These are phyloP conservation scores for Dryadomyces quercivorus DNA, from an alignment of 2,329 filamentous ascomycete species.

Conservation along the genomic window DNA sequence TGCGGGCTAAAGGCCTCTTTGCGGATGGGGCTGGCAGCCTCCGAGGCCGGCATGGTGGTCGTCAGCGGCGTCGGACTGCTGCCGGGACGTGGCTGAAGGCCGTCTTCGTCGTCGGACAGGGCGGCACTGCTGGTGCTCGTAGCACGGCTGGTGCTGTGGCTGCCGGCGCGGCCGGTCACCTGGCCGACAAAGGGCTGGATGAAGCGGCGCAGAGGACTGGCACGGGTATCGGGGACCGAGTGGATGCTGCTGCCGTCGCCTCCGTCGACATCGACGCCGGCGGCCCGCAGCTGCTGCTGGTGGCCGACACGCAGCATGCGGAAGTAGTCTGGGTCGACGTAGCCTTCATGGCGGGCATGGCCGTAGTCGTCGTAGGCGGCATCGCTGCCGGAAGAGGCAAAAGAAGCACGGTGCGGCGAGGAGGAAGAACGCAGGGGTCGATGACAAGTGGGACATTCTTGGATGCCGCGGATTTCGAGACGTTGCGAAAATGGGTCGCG, in stretches of 20 bases:
- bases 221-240: constrained; percentile 33
- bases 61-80: not conserved
- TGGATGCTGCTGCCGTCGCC: constrained; percentile 9
- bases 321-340: constrained; percentile 88
- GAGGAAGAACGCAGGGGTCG: constrained; percentile 45
- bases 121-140: not conserved
- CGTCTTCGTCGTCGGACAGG: constrained; percentile 8
- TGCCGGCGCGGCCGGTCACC: not conserved
- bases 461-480: constrained; percentile 66
- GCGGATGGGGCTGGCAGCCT: constrained; percentile 54
- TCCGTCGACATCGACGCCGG: not conserved
- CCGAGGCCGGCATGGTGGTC: constrained; percentile 15
- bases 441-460: constrained; percentile 85
- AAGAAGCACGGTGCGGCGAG: constrained; percentile 35
- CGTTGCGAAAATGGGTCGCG: constrained; percentile 77
- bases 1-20: constrained; percentile 78
- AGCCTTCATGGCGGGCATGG: constrained; percentile 42
- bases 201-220: constrained; percentile 31
- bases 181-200: constrained; percentile 27
- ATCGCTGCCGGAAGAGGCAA: constrained; percentile 20
- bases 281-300: constrained; percentile 18
- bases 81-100: not conserved
- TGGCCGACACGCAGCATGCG: constrained; percentile 64
- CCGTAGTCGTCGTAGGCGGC: constrained; percentile 8
- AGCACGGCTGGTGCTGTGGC: not conserved